Percentiles rank a stretch among this genome's conserved stretches.
Evolutionary conservation across 78 protist genomes (phyloP).

Genomic region (Dictyostelium firmibasis): DNA sequence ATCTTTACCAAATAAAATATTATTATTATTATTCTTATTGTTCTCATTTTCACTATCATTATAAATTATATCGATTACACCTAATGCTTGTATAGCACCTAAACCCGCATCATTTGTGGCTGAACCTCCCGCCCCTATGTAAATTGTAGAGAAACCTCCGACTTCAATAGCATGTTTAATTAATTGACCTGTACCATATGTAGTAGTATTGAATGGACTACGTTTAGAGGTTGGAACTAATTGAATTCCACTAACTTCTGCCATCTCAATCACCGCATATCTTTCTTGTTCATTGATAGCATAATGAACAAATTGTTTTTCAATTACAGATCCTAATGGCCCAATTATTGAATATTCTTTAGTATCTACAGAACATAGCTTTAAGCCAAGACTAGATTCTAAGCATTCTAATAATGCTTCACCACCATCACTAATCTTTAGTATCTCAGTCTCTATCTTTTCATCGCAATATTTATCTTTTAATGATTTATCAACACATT

Average conservation of each 20-base stretch:
- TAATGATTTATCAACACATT: not conserved
- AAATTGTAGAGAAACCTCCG: not conserved
- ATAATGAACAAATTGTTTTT: not conserved
- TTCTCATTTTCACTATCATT: not conserved
- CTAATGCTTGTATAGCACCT: constrained; percentile 71
- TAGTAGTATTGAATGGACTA: constrained; percentile 74
- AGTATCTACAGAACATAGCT: not conserved
- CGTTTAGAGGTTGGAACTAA: constrained; percentile 31
- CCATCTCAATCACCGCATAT: constrained; percentile 80
- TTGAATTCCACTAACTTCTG: constrained; percentile 63
- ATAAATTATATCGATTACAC: not conserved
- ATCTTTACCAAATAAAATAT: constrained; percentile 29
- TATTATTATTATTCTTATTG: not conserved
- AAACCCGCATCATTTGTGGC: constrained; percentile 88
- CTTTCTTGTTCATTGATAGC: not conserved
- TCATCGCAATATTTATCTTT: not conserved
- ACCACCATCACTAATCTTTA: constrained; percentile 68
- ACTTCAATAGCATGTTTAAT: constrained; percentile 28
- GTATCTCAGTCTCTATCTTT: not conserved
- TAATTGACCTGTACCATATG: constrained; percentile 80
- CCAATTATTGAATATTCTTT: not conserved
- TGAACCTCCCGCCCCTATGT: constrained; percentile 85
- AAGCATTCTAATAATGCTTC: constrained; percentile 50
- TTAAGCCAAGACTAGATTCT: not conserved
- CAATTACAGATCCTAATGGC: constrained; percentile 1